Percentiles rank a stretch among this genome's conserved stretches.
These are phyloP conservation scores for Puccinia coronata DNA, from an alignment of 1,284 basidiomycete species.

Conservation along the genomic window DNA sequence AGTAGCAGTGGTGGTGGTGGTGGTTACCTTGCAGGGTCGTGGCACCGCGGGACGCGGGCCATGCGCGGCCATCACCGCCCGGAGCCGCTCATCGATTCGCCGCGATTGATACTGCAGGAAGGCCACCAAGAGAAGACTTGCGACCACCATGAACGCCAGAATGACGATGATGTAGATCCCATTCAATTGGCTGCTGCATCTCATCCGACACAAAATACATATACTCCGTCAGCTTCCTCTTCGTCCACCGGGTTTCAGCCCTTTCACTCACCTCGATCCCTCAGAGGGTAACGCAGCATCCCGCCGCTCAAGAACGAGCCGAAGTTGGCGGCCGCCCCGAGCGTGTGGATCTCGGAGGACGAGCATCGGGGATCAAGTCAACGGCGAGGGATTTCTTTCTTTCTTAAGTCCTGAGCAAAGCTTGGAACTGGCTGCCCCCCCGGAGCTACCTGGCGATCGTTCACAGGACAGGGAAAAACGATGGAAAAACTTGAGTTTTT, in stretches of 20 bases:
- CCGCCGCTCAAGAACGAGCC: background rate
- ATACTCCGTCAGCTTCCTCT: too few relatives aligned
- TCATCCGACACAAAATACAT: too few relatives aligned
- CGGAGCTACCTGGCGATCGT: too few relatives aligned
- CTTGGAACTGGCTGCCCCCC: too few relatives aligned
- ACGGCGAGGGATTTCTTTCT: too few relatives aligned
- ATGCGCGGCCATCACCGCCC: constrained; percentile 9
- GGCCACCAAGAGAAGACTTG: constrained; percentile 4
- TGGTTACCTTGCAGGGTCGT: too few relatives aligned
- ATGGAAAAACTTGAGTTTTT: too few relatives aligned
- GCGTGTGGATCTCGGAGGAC: background rate
- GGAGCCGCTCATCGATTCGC: background rate
- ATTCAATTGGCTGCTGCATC: background rate
- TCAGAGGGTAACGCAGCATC: background rate
- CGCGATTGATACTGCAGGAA: background rate
- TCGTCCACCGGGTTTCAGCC: background rate
- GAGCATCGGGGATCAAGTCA: background rate
- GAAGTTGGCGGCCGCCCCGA: background rate
- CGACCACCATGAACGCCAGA: background rate
- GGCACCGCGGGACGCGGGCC: background rate
- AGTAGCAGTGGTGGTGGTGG: too few relatives aligned
- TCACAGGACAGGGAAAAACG: too few relatives aligned
- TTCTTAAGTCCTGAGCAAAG: too few relatives aligned
- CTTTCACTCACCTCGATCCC: background rate
- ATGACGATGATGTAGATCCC: background rate